Conservation (phyloP, 2,329 filamentous ascomycete species). For the Fusarium staphyleae region DNA sequence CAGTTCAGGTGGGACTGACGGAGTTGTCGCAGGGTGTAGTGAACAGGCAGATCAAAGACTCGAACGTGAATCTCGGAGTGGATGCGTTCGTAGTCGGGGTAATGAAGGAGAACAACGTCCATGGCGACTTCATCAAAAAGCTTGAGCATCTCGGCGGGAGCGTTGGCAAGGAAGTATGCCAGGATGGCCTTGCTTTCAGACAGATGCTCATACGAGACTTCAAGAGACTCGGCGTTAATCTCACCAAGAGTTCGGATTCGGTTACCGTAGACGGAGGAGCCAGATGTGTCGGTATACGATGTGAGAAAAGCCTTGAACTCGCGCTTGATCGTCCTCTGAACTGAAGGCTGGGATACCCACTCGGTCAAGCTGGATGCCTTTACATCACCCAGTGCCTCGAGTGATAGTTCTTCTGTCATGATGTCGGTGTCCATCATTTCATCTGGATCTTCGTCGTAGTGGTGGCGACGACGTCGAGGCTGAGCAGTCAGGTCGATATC, state of each 20-base stretch:
- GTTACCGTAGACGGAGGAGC: conserved; percentile 92
- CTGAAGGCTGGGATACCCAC: conserved; percentile 89
- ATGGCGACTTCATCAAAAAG: conserved; percentile 97
- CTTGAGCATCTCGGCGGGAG: conserved; percentile 92
- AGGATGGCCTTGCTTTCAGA: conserved; percentile 90
- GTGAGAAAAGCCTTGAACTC: conserved; percentile 98
- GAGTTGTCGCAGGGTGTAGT: conserved; percentile 93
- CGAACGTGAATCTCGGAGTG: conserved; percentile 98
- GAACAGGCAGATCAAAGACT: conserved; percentile 91
- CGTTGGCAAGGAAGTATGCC: conserved; percentile 95
- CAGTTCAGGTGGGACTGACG: conserved; percentile 97
- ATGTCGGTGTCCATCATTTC: conserved; percentile 92
- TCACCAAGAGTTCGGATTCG: conserved; percentile 96
- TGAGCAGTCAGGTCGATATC: conserved; percentile 86
- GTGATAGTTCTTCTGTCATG: conserved; percentile 92
- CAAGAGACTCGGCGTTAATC: conserved; percentile 93
- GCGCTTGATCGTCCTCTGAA: conserved; percentile 90
- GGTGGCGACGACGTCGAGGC: conserved; percentile 82
- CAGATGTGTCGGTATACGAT: conserved; percentile 89
- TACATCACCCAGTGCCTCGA: conserved; percentile 90
- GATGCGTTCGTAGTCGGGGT: conserved; percentile 96
- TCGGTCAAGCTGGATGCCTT: conserved; percentile 94
- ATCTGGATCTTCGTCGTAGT: conserved; percentile 93
- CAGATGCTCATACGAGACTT: conserved; percentile 94
- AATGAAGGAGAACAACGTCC: conserved; percentile 94